phyloP scores from a whole-genome alignment of 139 green algal genomes.

The Micromonas commoda region DNA sequence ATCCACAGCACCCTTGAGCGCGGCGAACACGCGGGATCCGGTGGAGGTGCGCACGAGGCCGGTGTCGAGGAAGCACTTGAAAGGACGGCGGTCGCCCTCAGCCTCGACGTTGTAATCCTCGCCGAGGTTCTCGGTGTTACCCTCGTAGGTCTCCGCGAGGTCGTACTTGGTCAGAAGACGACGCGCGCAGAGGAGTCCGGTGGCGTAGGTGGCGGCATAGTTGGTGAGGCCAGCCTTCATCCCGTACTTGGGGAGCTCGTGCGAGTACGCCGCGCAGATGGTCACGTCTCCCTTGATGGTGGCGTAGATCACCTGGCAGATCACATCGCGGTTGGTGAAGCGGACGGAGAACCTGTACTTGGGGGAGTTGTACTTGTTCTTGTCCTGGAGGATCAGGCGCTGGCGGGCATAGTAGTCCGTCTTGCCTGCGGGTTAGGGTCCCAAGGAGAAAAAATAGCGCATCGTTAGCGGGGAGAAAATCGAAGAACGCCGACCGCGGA shows the following conservation, averaged over 20 bases:
- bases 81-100: constrained; percentile 77
- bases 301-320: constrained; percentile 81
- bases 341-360: constrained; percentile 84
- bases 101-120: constrained; percentile 96
- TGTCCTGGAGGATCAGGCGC: constrained; percentile 90
- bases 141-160: constrained; percentile 83
- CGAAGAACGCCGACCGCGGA: neutral
- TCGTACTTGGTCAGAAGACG: constrained; percentile 88
- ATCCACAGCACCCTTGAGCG: constrained; percentile 89
- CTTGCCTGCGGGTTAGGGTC: constrained; percentile 72
- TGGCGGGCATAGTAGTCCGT: constrained; percentile 93
- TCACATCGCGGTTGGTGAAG: constrained; percentile 78
- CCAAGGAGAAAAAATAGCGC: constrained; percentile 1
- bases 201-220: constrained; percentile 90
- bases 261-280: constrained; percentile 77
- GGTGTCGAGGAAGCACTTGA: constrained; percentile 90
- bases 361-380: constrained; percentile 99
- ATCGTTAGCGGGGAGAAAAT: constrained; percentile 5
- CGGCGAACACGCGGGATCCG: constrained; percentile 85
- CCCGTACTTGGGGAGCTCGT: constrained; percentile 90
- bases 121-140: constrained; percentile 51
- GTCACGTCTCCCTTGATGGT: constrained; percentile 88
- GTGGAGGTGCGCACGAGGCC: constrained; percentile 93
- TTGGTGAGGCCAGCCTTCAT: constrained; percentile 92
- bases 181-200: constrained; percentile 87